Conservation (phyloP, 2,329 filamentous ascomycete genomes). For the Stachybotrys echinatus region DNA sequence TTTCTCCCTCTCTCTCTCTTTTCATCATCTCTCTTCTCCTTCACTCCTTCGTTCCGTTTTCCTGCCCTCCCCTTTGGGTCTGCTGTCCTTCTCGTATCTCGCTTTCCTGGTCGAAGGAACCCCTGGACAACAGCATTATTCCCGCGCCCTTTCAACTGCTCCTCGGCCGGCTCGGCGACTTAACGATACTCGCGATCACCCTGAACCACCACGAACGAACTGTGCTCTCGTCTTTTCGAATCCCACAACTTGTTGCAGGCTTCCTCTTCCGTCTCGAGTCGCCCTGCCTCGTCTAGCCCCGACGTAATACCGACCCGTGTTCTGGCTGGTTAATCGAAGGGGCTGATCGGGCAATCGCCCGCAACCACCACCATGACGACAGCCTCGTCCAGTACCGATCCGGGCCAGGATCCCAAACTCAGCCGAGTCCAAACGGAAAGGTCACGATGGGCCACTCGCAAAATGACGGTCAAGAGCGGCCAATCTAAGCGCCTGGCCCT, state of each 20-base stretch:
- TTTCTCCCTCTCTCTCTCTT: neutral
- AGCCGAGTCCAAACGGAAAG: constrained; percentile 53
- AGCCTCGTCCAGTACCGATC: constrained; percentile 20
- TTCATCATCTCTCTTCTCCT: neutral
- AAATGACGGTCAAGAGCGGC: constrained; percentile 70
- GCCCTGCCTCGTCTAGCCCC: neutral
- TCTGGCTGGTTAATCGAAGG: constrained; percentile 28
- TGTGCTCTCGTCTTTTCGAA: neutral
- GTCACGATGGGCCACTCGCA: constrained; percentile 94
- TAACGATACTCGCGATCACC: neutral
- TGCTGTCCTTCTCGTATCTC: no score
- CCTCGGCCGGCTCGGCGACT: no score
- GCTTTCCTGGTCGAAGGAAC: no score
- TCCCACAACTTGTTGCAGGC: neutral
- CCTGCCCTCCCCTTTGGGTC: no score
- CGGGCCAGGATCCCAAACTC: constrained; percentile 16
- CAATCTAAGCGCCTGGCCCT: constrained; percentile 77
- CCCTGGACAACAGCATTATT: no score
- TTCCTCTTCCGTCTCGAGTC: neutral
- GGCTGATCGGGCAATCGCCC: constrained; percentile 33
- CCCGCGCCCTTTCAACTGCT: no score
- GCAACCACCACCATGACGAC: constrained; percentile 29
- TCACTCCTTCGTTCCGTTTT: no score
- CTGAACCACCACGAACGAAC: neutral
- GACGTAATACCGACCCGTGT: neutral